These are phyloP conservation scores for Colletotrichum tropicicola DNA, from an alignment of 2,329 filamentous ascomycete genomes.

Conservation along the genomic window DNA sequence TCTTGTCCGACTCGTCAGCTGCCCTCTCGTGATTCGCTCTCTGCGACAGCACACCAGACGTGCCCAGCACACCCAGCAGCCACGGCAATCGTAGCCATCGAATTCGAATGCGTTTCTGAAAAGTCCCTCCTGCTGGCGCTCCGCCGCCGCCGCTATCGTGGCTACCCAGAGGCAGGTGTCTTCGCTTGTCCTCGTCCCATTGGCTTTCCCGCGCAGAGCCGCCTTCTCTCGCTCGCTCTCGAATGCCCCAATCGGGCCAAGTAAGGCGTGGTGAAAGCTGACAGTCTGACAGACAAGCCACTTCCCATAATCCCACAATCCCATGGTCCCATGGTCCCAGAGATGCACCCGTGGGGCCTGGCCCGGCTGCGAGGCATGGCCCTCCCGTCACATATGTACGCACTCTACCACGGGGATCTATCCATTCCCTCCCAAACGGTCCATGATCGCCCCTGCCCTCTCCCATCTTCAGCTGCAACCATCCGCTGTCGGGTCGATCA, in stretches of 20 bases:
- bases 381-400: conserved; percentile 19
- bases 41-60: background rate
- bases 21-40: conserved; percentile 3
- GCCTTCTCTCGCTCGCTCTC: background rate
- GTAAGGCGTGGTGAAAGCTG: conserved; percentile 1
- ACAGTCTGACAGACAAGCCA: conserved; percentile 25
- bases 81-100: conserved; percentile 11
- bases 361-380: conserved; percentile 4
- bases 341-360: background rate
- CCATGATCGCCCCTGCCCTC: conserved; percentile 16
- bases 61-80: background rate
- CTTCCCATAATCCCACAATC: conserved; percentile 23
- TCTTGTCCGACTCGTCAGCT: conserved; percentile 21
- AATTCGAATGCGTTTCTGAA: conserved; percentile 1
- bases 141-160: background rate
- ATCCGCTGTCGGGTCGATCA: conserved; percentile 23
- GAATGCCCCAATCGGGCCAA: background rate
- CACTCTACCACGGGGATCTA: background rate
- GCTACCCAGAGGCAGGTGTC: background rate
- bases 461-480: conserved; percentile 8
- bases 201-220: conserved; percentile 7
- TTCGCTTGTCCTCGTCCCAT: background rate
- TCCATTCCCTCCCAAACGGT: conserved; percentile 16
- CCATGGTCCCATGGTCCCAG: conserved; percentile 14
- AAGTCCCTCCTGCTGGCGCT: background rate